phyloP scores from a whole-genome alignment of 495 filamentous ascomycete genomes.

The Lichina pygmaea region DNA sequence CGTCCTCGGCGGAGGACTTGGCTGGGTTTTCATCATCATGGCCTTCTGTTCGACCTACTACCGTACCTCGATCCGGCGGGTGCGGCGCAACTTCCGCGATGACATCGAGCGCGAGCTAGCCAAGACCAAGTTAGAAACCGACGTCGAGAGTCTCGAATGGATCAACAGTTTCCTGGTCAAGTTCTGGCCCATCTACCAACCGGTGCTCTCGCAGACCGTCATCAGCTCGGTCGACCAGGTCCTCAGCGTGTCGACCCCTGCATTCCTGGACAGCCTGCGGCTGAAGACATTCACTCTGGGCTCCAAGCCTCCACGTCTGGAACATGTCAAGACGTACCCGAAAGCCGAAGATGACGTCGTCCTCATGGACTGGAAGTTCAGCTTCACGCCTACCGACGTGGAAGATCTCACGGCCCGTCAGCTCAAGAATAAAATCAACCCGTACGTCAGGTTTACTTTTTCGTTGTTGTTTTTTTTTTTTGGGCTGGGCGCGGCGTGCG shows the following conservation, averaged over 20 bases:
- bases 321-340: conserved; percentile 94
- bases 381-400: conserved; percentile 86
- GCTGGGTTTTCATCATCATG: conserved; percentile 84
- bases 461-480: neutral
- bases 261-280: conserved; percentile 77
- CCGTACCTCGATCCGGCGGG: conserved; percentile 75
- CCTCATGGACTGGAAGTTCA: conserved; percentile 99
- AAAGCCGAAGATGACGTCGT: conserved; percentile 87
- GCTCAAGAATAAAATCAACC: conserved; percentile 82
- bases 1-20: conserved; percentile 67
- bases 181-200: conserved; percentile 97
- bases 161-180: conserved; percentile 97
- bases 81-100: conserved; percentile 87
- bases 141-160: conserved; percentile 89
- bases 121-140: conserved; percentile 68
- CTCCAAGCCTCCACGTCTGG: conserved; percentile 81
- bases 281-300: conserved; percentile 80
- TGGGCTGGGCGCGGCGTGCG: too few species aligned
- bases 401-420: conserved; percentile 77
- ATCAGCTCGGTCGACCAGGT: conserved; percentile 89
- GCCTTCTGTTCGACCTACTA: conserved; percentile 84
- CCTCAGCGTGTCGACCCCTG: conserved; percentile 66
- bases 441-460: conserved; percentile 9
- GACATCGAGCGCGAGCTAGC: conserved; percentile 83
- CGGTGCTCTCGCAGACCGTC: conserved; percentile 73